Conservation (phyloP, 805 yeast genomes). For the Diddensiella santjacobensis region DNA sequence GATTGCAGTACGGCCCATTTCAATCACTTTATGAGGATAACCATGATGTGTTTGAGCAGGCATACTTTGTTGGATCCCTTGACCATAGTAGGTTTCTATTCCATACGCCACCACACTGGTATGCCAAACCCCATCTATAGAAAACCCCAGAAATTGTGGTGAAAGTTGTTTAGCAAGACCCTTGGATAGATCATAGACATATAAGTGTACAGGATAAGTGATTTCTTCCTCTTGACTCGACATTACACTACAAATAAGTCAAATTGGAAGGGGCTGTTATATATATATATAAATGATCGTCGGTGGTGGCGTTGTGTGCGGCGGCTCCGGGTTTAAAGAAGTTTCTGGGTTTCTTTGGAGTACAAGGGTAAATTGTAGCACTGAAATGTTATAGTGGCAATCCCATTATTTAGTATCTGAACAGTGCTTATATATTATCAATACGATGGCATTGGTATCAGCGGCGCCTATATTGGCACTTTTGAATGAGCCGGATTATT, state of each 20-base stretch:
- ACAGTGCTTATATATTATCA: background rate
- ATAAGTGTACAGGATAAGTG: conserved; percentile 44
- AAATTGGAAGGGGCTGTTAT: background rate
- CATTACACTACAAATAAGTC: background rate
- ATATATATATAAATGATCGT: background rate
- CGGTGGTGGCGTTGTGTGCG: background rate
- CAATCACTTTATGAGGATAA: conserved; percentile 48
- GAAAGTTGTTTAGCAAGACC: conserved; percentile 56
- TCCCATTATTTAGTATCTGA: background rate
- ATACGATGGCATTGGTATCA: conserved; percentile 60
- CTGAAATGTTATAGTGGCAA: background rate
- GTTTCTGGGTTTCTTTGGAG: no score
- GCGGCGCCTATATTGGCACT: conserved; percentile 93
- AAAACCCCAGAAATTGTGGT: conserved; percentile 47
- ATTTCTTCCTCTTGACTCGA: conserved; percentile 10
- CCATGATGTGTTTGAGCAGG: conserved; percentile 63
- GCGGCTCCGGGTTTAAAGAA: background rate
- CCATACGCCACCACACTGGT: conserved; percentile 50
- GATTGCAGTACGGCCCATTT: conserved; percentile 51
- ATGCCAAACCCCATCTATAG: conserved; percentile 63
- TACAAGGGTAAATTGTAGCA: background rate
- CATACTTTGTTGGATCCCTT: conserved; percentile 46
- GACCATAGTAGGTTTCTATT: conserved; percentile 57
- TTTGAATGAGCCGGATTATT: conserved; percentile 73
- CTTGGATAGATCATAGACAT: conserved; percentile 60